Evolutionary conservation across 1,139 yeast genomes (phyloP), one percentile per base, ranked within the genome.

Genomic region (Yamadazyma aaseri): DNA sequence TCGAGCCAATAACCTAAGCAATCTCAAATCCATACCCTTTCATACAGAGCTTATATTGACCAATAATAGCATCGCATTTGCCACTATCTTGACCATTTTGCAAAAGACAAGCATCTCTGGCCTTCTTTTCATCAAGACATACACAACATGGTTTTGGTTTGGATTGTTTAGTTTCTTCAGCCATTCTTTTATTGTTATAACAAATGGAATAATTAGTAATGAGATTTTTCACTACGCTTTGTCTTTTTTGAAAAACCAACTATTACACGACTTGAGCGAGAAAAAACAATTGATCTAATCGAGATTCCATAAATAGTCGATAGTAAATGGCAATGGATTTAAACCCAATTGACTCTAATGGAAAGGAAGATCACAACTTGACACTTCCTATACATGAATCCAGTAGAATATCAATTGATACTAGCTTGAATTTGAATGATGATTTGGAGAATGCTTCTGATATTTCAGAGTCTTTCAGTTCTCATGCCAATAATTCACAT

Each of bases 121-220:
- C 58, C 45, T 83, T 74, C 67, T 90, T 92, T 55, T 90, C 94
- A 23, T 82, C 85, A 47, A 82, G 76, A 61, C 98, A 92, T 20
- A 92, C 97, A 53, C 98, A 92, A 63, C 98, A 92, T 41, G 98
- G 97, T 65, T 90, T 92, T 46, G 94, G 94, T 56, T 86, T 83
- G 16, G 42, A 31, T 35, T 48, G 45, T 37, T 49, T 49, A 11
- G 39, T 42, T 28, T 38, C 40, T 38, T 38, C 44, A 16, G 40
- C 26, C 40, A 36, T 39, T 10, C 10, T 27, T 16, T 26, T 20
- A 16, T 26, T 4, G 17, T 18, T 18, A 18, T 6, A 7, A 7
- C 21, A 18, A 18, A 9, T 15, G 8, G 16, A 7, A 5, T 17
- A 26, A 26, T 31, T 27, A 26, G 13, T 26, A 31, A 31, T 26